A percentile compares a stretch with the other conserved stretches of the same genome.
Conservation (phyloP, 2,329 filamentous ascomycete genomes). For the Dryadomyces quercus-mongolicae region DNA sequence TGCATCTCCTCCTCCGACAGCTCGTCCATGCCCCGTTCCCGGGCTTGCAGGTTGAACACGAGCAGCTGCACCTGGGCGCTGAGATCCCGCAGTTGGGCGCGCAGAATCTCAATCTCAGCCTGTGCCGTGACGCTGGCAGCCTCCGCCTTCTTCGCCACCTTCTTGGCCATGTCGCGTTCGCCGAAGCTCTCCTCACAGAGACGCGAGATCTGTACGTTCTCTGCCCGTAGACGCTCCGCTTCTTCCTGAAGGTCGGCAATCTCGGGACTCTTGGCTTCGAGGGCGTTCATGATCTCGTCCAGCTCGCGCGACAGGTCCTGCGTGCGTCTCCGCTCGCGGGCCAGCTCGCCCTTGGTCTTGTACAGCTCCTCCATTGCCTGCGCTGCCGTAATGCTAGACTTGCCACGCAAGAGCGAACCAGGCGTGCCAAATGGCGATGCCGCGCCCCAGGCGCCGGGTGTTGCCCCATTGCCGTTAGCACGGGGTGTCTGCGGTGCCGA, state of each 20-base stretch:
- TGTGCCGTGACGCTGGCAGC: conserved; percentile 52
- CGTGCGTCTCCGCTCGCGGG: conserved; percentile 60
- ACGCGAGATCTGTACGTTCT: conserved; percentile 74
- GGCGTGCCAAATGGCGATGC: conserved; percentile 52
- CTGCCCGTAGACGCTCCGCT: conserved; percentile 64
- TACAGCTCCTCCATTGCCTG: conserved; percentile 54
- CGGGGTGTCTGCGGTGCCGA: conserved; percentile 50
- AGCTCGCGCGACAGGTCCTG: conserved; percentile 65
- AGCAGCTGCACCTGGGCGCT: conserved; percentile 85
- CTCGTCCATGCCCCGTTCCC: conserved; percentile 64
- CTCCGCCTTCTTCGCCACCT: conserved; percentile 67
- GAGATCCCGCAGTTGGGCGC: conserved; percentile 78
- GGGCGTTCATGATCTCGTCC: conserved; percentile 72
- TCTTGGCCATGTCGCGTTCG: conserved; percentile 67
- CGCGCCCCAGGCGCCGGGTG: conserved; percentile 25
- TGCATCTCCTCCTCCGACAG: conserved; percentile 60
- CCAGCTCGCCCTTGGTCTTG: conserved; percentile 59
- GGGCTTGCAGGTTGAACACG: conserved; percentile 72
- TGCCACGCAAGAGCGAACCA: conserved; percentile 38
- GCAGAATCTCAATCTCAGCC: conserved; percentile 65
- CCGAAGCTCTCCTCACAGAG: conserved; percentile 72
- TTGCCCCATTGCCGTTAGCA: conserved; percentile 34
- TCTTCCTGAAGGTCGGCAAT: conserved; percentile 76
- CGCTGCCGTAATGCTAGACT: conserved; percentile 44
- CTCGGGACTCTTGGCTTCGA: conserved; percentile 80